Conservation (phyloP, 2,329 filamentous ascomycete genomes). For the Scedosporium apiospermum region DNA sequence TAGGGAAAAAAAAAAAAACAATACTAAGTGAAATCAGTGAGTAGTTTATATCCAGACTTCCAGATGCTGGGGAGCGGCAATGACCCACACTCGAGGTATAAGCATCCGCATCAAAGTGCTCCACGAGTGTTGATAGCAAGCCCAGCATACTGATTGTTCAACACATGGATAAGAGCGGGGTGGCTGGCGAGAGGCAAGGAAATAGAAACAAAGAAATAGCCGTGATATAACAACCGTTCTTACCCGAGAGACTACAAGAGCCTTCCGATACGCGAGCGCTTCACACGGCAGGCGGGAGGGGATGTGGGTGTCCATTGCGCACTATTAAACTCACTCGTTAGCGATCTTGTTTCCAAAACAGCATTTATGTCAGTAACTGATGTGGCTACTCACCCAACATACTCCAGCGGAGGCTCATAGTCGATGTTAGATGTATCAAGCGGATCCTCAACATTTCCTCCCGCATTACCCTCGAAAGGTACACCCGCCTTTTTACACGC, state of each 20-base stretch:
- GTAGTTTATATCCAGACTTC: too few species aligned
- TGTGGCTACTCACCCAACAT: background rate
- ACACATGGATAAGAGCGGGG: background rate
- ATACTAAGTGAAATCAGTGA: too few species aligned
- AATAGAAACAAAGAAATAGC: background rate
- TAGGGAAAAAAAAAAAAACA: too few species aligned
- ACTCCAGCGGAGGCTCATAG: background rate
- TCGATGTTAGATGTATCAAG: constrained; percentile 27
- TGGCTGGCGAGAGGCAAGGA: background rate
- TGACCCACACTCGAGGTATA: too few species aligned
- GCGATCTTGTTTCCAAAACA: background rate
- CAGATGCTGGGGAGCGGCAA: too few species aligned
- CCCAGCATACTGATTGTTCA: too few species aligned
- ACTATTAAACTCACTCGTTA: background rate
- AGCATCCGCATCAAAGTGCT: too few species aligned
- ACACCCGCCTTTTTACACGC: constrained; percentile 34
- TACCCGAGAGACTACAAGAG: background rate
- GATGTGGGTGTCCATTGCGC: background rate
- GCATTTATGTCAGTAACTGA: background rate
- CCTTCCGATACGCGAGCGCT: background rate
- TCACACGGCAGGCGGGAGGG: background rate
- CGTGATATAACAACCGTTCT: background rate
- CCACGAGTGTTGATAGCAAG: too few species aligned
- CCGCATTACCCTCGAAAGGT: constrained; percentile 54
- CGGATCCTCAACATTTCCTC: constrained; percentile 48